Percentiles rank a stretch among this genome's conserved stretches.
These are phyloP conservation scores for Prototheca wickerhamii DNA, from an alignment of 163 green algal genomes.

Conservation along the genomic window DNA sequence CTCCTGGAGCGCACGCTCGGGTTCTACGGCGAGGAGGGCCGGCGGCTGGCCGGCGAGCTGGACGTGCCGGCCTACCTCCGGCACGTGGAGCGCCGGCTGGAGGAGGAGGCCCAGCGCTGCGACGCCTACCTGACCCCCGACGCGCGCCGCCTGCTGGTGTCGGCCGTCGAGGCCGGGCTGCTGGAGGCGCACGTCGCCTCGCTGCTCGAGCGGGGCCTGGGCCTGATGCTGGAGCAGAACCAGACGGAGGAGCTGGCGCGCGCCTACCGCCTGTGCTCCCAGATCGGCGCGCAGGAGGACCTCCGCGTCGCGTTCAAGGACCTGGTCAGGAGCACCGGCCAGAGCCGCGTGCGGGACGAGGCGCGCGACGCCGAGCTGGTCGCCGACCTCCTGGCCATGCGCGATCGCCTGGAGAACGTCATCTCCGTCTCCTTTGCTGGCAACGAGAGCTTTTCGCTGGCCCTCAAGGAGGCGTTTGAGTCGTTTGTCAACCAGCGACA, in stretches of 20 bases:
- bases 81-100: constrained; percentile 73
- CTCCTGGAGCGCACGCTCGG: constrained; percentile 51
- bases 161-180: constrained; percentile 39
- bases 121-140: constrained; percentile 69
- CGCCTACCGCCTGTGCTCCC: constrained; percentile 42
- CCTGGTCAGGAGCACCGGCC: constrained; percentile 58
- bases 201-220: constrained; percentile 46
- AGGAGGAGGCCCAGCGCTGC: constrained; percentile 80
- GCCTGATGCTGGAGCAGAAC: constrained; percentile 32
- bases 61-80: constrained; percentile 81
- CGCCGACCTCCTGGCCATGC: constrained; percentile 67
- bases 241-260: constrained; percentile 37
- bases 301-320: constrained; percentile 63
- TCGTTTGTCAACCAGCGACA: constrained; percentile 84
- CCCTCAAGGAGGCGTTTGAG: constrained; percentile 86
- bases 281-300: constrained; percentile 50
- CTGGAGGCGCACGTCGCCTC: constrained; percentile 51
- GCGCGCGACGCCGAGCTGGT: constrained; percentile 90
- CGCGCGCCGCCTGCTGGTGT: constrained; percentile 61
- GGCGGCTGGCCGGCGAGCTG: constrained; percentile 31
- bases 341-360: constrained; percentile 75
- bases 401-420: constrained; percentile 59
- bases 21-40: constrained; percentile 68
- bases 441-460: constrained; percentile 57
- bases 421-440: constrained; percentile 52